These are phyloP conservation scores for Lactarius vividus DNA, from an alignment of 768 basidiomycete species.

Conservation along the genomic window DNA sequence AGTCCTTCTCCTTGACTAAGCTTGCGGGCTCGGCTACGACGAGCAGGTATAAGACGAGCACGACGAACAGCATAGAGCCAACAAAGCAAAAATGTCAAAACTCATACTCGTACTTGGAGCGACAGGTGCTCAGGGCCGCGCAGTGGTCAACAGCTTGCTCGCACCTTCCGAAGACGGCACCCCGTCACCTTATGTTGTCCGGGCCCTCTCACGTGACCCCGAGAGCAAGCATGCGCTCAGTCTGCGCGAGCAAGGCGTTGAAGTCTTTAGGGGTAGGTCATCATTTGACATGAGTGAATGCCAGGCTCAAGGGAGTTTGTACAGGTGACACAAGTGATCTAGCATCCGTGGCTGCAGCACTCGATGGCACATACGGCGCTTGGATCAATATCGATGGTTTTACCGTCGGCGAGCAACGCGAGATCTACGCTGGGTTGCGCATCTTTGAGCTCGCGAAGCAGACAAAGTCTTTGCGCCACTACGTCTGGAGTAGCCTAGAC, in stretches of 20 bases:
- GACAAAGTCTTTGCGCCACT: conserved; percentile 36
- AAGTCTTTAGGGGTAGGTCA: conserved; percentile 36
- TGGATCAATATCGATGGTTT: conserved; percentile 39
- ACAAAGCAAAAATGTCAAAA: conserved; percentile 27
- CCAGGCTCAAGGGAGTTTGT: not conserved
- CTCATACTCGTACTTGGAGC: conserved; percentile 45
- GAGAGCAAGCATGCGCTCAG: conserved; percentile 35
- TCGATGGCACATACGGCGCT: conserved; percentile 37
- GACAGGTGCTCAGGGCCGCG: conserved; percentile 44
- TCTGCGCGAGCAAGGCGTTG: conserved; percentile 37
- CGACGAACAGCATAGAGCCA: not conserved
- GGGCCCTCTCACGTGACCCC: conserved; percentile 40
- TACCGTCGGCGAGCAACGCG: conserved; percentile 41
- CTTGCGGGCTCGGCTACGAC: not conserved
- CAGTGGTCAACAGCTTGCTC: conserved; percentile 39
- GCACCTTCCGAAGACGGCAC: conserved; percentile 35
- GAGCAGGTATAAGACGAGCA: not conserved
- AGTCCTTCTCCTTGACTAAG: not conserved
- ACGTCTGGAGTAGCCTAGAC: conserved; percentile 42
- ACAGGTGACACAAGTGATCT: conserved; percentile 25
- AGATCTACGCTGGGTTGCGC: conserved; percentile 40
- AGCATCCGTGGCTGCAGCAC: conserved; percentile 33
- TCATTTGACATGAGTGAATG: not conserved
- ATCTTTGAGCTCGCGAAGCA: conserved; percentile 42
- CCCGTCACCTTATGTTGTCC: conserved; percentile 41